Conservation (phyloP, 2,329 filamentous ascomycete species). For the Colletotrichum euphorbiae region DNA sequence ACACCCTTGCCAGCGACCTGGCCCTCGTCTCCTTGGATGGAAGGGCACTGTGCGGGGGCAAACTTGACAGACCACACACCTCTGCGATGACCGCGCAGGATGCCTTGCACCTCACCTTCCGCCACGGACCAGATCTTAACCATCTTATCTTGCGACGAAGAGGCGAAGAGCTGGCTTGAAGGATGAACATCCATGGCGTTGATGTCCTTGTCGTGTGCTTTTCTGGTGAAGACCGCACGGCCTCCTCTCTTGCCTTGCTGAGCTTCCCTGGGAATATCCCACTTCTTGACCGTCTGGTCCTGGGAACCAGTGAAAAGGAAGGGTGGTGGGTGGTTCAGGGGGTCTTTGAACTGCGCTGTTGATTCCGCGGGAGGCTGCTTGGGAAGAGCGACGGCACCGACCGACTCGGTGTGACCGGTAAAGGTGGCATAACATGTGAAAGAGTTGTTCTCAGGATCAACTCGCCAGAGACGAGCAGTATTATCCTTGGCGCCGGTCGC, state of each 20-base stretch:
- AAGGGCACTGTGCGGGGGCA: slow-evolving; percentile 80
- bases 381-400: slow-evolving; percentile 89
- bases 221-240: slow-evolving; percentile 84
- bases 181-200: slow-evolving; percentile 90
- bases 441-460: slow-evolving; percentile 80
- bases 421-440: slow-evolving; percentile 86
- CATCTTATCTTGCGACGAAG: slow-evolving; percentile 94
- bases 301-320: slow-evolving; percentile 94
- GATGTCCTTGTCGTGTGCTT: slow-evolving; percentile 99
- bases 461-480: slow-evolving; percentile 87
- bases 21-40: slow-evolving; percentile 77
- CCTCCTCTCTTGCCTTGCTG: slow-evolving; percentile 62
- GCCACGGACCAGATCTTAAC: slow-evolving; percentile 97
- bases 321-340: slow-evolving; percentile 81
- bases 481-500: slow-evolving; percentile 98
- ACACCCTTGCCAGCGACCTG: slow-evolving; percentile 82
- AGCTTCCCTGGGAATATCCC: slow-evolving; percentile 77
- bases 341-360: slow-evolving; percentile 77
- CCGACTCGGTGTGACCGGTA: slow-evolving; percentile 91
- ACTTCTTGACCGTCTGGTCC: slow-evolving; percentile 94
- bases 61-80: slow-evolving; percentile 98
- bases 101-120: slow-evolving; percentile 90
- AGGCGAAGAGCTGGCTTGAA: slow-evolving; percentile 84
- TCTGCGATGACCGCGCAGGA: slow-evolving; percentile 90
- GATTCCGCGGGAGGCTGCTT: slow-evolving; percentile 74